phyloP scores from a whole-genome alignment of 2,329 filamentous ascomycete genomes.

The Clonostachys chloroleuca region DNA sequence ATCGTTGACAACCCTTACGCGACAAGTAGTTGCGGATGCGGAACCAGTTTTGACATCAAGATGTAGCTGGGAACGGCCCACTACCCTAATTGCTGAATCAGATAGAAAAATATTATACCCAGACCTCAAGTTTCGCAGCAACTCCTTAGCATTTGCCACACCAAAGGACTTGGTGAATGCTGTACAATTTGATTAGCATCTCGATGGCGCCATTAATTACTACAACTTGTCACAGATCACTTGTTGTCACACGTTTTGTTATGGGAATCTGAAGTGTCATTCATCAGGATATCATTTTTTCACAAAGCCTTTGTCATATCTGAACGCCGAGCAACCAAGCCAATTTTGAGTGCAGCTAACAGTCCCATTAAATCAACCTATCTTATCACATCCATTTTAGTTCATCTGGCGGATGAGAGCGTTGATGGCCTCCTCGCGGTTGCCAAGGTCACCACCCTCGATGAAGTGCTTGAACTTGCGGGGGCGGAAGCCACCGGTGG shows the following conservation, averaged over 20 bases:
- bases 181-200: no score
- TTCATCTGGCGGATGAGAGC: constrained; percentile 97
- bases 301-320: constrained; percentile 26
- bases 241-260: no score
- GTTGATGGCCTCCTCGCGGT: constrained; percentile 99
- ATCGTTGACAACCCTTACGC: constrained; percentile 90
- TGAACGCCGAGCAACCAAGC: constrained; percentile 35
- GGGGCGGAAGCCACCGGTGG: constrained; percentile 90
- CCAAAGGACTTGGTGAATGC: background rate
- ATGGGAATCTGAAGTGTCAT: constrained; percentile 18
- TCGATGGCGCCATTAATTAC: no score
- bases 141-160: background rate
- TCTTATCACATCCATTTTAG: constrained; percentile 45
- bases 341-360: constrained; percentile 16
- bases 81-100: background rate
- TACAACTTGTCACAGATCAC: no score
- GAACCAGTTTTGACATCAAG: constrained; percentile 95
- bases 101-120: background rate
- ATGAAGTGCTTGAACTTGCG: constrained; percentile 99
- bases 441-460: constrained; percentile 96
- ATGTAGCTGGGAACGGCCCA: constrained; percentile 27
- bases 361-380: constrained; percentile 16
- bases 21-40: constrained; percentile 93
- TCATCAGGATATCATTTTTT: constrained; percentile 33
- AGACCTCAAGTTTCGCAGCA: background rate